Evolutionary conservation across 140 eudicot species (phyloP), one percentile per base, ranked within the genome.

Genomic region (Erigeron philadelphicus): DNA sequence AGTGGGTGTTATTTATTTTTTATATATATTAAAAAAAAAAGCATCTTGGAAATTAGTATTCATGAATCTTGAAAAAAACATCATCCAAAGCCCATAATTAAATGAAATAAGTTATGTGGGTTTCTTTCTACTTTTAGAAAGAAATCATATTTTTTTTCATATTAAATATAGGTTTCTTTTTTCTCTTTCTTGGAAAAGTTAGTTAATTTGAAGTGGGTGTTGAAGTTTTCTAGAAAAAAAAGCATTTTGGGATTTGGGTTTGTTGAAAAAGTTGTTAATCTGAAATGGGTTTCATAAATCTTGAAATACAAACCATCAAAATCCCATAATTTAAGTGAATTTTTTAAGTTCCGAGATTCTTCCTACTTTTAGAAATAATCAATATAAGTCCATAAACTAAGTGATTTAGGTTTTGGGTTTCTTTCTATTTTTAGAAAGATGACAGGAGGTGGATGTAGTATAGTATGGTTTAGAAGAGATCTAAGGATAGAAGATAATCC

Each of bases 401-500:
- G 67, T 21, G 68, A 45, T 45, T 58, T 70, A 12, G 59, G 49
- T 12, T 57, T 59, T 5, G 41, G 19, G 40, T 59, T 59, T 31
- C 7, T 17, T 62, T 40, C 9, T 13, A 0, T 49, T 11, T 48
- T 7, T 72, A 23, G 67, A 23, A 58, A 70, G 74, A 89, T 83
- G 90, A 53, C 85, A 60, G 84, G 90, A 60, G 84, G 90, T 64
- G 79, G 84, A 70, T 85, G 96, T 58, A 88, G 88, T 74, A 84
- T 89, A 74, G 96, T 89, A 25, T 89, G 96, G 96, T 89, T 89
- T 58, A 84, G 96, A 71, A 89, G 95, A 77, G 96, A 89, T 82
- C 84, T 89, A 44, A 82, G 96, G 75, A 88, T 89, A 31, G 96
- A 89, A 73, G 99, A 93, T 72, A 93, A 93, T 76, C 99, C 99